Evolutionary conservation across 2,329 filamentous ascomycete species (phyloP).

Genomic region (Phialophora verrucosa): DNA sequence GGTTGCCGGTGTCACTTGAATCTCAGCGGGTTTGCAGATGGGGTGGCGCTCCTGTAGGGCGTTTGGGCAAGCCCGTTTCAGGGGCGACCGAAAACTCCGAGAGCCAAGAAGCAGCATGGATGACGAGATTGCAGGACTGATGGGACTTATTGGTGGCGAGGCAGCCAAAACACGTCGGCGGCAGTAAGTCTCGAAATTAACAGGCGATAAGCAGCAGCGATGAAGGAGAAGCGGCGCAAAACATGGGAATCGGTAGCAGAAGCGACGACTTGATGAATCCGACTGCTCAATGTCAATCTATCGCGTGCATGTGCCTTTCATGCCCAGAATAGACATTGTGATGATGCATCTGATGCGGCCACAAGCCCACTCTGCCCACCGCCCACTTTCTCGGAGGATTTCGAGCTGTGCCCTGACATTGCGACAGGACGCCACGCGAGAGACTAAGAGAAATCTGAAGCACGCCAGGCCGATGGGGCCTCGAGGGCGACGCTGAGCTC

Average conservation of each 20-base stretch:
- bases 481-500: constrained; percentile 6
- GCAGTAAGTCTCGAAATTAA: background rate
- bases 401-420: constrained; percentile 19
- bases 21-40: background rate
- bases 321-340: background rate
- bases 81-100: constrained; percentile 26
- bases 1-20: constrained; percentile 1
- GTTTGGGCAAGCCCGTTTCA: constrained; percentile 26
- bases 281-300: background rate
- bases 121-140: constrained; percentile 33
- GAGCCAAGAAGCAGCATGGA: constrained; percentile 17
- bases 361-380: background rate
- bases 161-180: constrained; percentile 16
- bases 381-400: constrained; percentile 31
- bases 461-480: constrained; percentile 28
- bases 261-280: background rate
- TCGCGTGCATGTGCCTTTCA: background rate
- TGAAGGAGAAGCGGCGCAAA: background rate
- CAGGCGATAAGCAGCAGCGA: background rate
- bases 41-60: constrained; percentile 14
- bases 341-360: too few species aligned
- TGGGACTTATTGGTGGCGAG: background rate
- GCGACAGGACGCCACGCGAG: constrained; percentile 34
- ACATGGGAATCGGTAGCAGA: background rate
- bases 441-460: constrained; percentile 34